phyloP scores from a whole-genome alignment of 768 basidiomycete species.

The Serendipita sp. region DNA sequence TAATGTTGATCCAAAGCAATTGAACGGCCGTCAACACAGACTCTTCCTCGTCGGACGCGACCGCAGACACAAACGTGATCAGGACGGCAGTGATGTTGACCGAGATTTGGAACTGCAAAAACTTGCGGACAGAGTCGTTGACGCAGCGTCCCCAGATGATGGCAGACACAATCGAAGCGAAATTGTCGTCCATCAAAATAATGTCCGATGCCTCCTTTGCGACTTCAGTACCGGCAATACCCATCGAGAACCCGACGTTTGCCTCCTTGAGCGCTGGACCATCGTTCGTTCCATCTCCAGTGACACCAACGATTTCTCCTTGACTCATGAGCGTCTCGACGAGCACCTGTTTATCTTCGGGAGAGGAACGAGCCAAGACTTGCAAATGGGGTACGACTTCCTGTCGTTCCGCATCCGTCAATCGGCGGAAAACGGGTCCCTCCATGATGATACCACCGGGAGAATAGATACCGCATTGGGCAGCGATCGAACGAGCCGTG shows the following conservation, averaged over 20 bases:
- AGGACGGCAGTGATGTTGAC: conserved; percentile 92
- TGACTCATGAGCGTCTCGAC: conserved; percentile 75
- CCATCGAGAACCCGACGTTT: conserved; percentile 94
- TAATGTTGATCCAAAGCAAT: conserved; percentile 95
- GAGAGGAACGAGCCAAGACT: conserved; percentile 92
- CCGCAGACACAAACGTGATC: conserved; percentile 81
- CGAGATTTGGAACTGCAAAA: conserved; percentile 88
- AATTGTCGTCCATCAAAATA: conserved; percentile 96
- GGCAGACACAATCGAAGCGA: conserved; percentile 87
- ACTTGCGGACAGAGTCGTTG: conserved; percentile 94
- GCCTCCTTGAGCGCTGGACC: conserved; percentile 92
- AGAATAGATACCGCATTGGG: conserved; percentile 90
- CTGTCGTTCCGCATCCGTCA: conserved; percentile 50
- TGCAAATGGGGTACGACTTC: conserved; percentile 84
- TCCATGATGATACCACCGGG: conserved; percentile 96
- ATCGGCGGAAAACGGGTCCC: conserved; percentile 78
- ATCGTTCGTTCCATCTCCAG: conserved; percentile 97
- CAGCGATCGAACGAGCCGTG: conserved; percentile 88
- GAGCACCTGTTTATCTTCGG: conserved; percentile 89
- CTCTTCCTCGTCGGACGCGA: conserved; percentile 54
- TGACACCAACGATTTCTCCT: conserved; percentile 87
- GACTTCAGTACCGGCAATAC: conserved; percentile 91
- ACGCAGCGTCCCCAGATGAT: conserved; percentile 99
- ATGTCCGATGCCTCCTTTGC: conserved; percentile 99
- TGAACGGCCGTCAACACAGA: conserved; percentile 94